Conservation (phyloP, 352 stramenopile species). For the Globisporangium okanoganense region DNA sequence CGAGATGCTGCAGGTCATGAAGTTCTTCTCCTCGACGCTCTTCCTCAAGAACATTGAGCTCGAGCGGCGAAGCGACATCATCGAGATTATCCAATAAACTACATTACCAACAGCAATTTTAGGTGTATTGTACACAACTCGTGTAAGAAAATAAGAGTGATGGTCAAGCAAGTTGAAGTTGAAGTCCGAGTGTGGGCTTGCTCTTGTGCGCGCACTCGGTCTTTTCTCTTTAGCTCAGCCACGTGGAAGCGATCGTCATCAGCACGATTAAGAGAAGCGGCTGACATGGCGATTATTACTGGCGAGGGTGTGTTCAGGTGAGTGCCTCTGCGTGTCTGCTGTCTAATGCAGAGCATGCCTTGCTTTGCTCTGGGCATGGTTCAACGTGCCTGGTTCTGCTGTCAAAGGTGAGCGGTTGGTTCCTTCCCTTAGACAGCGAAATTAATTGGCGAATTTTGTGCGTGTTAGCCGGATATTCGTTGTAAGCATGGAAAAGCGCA, state of each 20-base stretch:
- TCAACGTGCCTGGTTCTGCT: too few species aligned
- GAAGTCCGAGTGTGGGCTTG: neutral
- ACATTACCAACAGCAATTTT: too few species aligned
- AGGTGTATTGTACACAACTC: too few species aligned
- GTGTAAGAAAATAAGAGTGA: too few species aligned
- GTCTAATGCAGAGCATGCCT: too few species aligned
- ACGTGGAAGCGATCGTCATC: neutral
- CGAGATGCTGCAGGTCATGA: constrained; percentile 61
- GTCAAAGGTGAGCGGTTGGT: too few species aligned
- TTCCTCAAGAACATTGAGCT: constrained; percentile 49
- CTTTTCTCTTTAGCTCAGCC: neutral
- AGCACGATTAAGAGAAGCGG: neutral
- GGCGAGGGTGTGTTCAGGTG: neutral
- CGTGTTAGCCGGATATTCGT: too few species aligned
- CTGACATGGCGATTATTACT: neutral
- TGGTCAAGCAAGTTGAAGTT: neutral
- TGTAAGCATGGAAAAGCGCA: too few species aligned
- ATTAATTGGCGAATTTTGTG: too few species aligned
- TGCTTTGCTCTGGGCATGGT: too few species aligned
- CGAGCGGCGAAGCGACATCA: constrained; percentile 47
- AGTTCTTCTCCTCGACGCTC: constrained; percentile 47
- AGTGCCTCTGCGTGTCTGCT: too few species aligned
- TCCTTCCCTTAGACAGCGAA: too few species aligned
- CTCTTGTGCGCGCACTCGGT: neutral
- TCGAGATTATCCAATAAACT: constrained; percentile 35